These are phyloP conservation scores for Aspergillus panamensis DNA, from an alignment of 495 filamentous ascomycete genomes.

Conservation along the genomic window DNA sequence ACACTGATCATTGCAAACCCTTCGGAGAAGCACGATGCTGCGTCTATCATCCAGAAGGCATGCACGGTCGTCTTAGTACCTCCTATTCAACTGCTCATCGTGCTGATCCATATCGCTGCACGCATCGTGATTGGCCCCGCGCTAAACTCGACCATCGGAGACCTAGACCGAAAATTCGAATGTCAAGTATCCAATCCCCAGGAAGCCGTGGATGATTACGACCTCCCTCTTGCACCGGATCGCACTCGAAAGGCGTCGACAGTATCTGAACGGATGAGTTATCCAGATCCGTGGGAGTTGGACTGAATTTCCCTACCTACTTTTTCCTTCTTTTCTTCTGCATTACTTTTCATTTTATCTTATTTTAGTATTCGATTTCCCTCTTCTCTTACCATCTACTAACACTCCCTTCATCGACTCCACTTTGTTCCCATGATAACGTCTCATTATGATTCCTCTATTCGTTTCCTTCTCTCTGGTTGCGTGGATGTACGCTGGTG, in stretches of 20 bases:
- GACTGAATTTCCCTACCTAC: constrained; percentile 18
- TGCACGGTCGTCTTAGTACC: constrained; percentile 71
- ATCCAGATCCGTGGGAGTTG: constrained; percentile 33
- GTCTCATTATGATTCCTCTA: constrained; percentile 16
- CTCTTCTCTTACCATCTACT: not conserved
- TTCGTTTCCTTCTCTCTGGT: constrained; percentile 1
- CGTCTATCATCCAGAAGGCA: constrained; percentile 69
- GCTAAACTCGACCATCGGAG: constrained; percentile 20
- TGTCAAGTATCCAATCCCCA: constrained; percentile 16
- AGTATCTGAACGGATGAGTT: constrained; percentile 29
- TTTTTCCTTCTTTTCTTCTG: not conserved
- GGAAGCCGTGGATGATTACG: constrained; percentile 40
- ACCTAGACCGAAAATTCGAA: constrained; percentile 21
- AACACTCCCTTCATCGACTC: not conserved
- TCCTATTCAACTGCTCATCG: constrained; percentile 66
- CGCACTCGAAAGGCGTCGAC: constrained; percentile 23
- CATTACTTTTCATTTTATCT: not conserved
- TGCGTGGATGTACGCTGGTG: constrained; percentile 15
- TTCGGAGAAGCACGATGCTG: constrained; percentile 53
- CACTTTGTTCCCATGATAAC: constrained; percentile 19
- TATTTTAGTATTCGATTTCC: constrained; percentile 1
- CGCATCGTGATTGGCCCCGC: constrained; percentile 60
- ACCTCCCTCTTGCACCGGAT: constrained; percentile 40
- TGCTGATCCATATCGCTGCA: constrained; percentile 77
- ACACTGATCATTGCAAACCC: constrained; percentile 53